Evolutionary conservation across 306 rosid genomes (phyloP), one percentile per base, ranked within the genome.

Genomic region (Pyrus communis): DNA sequence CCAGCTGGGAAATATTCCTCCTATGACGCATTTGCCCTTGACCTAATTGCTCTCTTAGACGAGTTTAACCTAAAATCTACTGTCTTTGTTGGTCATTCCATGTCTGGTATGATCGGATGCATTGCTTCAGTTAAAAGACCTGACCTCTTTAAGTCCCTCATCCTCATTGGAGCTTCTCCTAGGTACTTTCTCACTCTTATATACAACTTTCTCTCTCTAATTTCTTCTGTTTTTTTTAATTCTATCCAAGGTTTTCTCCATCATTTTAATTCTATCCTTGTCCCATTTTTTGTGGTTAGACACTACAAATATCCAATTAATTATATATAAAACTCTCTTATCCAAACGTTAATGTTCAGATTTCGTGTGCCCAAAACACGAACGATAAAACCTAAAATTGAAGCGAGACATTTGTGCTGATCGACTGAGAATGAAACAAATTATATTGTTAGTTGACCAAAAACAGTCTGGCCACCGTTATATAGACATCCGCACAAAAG

Each of bases 61-160:
- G 88, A 92, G 72, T 71, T 90, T 78, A 79, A 73, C 79, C 82
- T 95, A 49, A 71, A 79, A 74, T 86, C 79, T 19, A 71, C 75
- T 25, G 82, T 80, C 69, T 90, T 89, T 70, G 78, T 89, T 68
- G 99, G 99, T 1, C 99, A 95, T 77, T 95, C 99, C 83, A 92
- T 95, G 99, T 92, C 99, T 68, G 97, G 83, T 55, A 90, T 95
- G 89, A 85, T 95, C 78, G 97, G 97, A 28, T 95, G 97, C 82
- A 82, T 95, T 77, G 99, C 99, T 64, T 90, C 96, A 74, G 70
- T 88, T n/a, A 82, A 85, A 63, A 89, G 87, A 72, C 97, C 99
- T 82, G 60, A 84, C 8, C 97, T 95, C 40, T 95, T 95, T 21
- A 87, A 84, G 57, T 71, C 64, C 54, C 93, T 95, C 74, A n/a